Evolutionary conservation across 129 eudicot genomes (phyloP).

Genomic region (Escallonia herrerae): DNA sequence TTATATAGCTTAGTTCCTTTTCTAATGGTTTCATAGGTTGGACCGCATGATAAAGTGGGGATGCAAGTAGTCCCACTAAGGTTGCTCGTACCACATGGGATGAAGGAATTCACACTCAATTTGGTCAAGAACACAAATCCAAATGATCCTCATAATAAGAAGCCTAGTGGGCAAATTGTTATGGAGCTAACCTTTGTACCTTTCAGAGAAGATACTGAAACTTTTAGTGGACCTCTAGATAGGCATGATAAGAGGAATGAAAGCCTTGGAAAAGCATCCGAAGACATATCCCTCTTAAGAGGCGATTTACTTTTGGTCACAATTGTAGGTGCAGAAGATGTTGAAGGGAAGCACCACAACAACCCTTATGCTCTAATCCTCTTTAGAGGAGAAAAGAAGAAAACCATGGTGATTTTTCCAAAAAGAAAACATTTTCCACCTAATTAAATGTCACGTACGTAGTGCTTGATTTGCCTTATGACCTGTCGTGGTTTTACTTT

Average conservation of each 20-base stretch:
- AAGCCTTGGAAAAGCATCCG: constrained; percentile 21
- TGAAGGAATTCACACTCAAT: constrained; percentile 37
- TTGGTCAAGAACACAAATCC: constrained; percentile 37
- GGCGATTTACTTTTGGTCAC: constrained; percentile 45
- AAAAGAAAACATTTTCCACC: neutral
- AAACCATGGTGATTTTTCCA: constrained; percentile 43
- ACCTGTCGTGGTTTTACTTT: constrained; percentile 7
- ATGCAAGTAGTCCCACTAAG: constrained; percentile 58
- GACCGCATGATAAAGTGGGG: constrained; percentile 51
- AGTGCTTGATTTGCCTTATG: neutral
- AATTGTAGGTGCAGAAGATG: constrained; percentile 36
- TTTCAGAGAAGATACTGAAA: constrained; percentile 31
- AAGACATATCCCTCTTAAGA: constrained; percentile 16
- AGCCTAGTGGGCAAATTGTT: constrained; percentile 55
- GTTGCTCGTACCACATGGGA: constrained; percentile 41
- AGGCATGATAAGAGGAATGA: constrained; percentile 14
- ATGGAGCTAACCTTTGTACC: constrained; percentile 50
- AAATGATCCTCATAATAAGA: constrained; percentile 39
- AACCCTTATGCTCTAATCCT: constrained; percentile 45
- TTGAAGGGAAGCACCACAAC: constrained; percentile 55
- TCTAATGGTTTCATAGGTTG: constrained; percentile 30
- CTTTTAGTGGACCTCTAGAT: constrained; percentile 27
- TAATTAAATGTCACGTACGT: no score
- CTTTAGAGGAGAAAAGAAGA: constrained; percentile 50
- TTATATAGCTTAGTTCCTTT: neutral